Evolutionary conservation across 2,329 filamentous ascomycete genomes (phyloP).

Genomic region (Cladophialophora bantiana): DNA sequence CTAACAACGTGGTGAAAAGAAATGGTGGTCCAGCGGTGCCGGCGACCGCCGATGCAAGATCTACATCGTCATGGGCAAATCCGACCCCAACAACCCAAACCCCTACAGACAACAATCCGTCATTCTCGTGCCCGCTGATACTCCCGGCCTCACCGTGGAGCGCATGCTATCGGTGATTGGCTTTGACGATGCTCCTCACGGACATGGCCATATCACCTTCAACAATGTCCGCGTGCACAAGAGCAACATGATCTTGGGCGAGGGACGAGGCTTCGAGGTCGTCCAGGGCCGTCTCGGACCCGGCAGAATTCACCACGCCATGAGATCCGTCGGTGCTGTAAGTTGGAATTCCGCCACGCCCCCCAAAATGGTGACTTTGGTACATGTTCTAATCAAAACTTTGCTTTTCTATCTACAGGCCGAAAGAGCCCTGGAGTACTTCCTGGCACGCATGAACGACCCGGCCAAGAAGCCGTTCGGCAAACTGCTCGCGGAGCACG

Average conservation of each 20-base stretch:
- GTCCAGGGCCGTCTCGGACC: constrained; percentile 96
- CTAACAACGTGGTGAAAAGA: constrained; percentile 58
- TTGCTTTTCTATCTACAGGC: constrained; percentile 47
- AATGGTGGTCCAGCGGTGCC: constrained; percentile 99
- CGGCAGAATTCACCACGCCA: constrained; percentile 96
- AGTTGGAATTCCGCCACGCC: constrained; percentile 9
- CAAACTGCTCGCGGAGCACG: constrained; percentile 84
- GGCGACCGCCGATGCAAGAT: constrained; percentile 91
- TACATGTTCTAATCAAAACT: not conserved
- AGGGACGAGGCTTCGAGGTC: constrained; percentile 95
- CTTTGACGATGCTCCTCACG: constrained; percentile 97
- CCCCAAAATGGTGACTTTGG: not conserved
- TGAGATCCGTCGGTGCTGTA: constrained; percentile 86
- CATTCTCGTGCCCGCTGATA: constrained; percentile 80
- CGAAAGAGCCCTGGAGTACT: constrained; percentile 90
- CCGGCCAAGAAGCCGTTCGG: constrained; percentile 89
- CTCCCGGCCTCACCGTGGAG: constrained; percentile 87
- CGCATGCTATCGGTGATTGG: constrained; percentile 94
- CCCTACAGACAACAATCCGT: constrained; percentile 92
- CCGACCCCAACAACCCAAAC: constrained; percentile 75
- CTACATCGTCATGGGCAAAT: constrained; percentile 98
- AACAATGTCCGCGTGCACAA: constrained; percentile 86
- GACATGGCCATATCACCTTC: constrained; percentile 92
- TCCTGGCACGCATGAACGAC: constrained; percentile 94
- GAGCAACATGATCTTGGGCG: constrained; percentile 83